Conservation (phyloP, 2,329 filamentous ascomycete species). For the Ceratocystis lukuohia region DNA sequence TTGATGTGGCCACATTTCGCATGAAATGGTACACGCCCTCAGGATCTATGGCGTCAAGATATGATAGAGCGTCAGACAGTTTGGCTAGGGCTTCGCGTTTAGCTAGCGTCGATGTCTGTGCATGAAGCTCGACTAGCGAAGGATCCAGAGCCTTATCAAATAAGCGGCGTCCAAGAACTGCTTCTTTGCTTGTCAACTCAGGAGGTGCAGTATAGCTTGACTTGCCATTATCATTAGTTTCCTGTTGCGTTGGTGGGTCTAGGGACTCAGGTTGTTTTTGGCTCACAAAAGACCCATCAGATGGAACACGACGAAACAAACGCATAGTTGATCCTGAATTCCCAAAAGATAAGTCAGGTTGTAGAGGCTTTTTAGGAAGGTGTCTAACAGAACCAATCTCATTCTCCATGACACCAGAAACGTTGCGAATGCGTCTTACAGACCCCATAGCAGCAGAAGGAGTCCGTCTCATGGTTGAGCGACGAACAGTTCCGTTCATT, state of each 20-base stretch:
- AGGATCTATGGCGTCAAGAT: slow-evolving; percentile 74
- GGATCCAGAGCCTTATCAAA: slow-evolving; percentile 74
- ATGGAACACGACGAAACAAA: slow-evolving; percentile 74
- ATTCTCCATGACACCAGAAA: slow-evolving; percentile 9
- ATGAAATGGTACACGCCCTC: slow-evolving; percentile 82
- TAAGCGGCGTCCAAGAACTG: slow-evolving; percentile 63
- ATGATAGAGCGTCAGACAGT: slow-evolving; percentile 73
- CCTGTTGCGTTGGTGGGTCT: slow-evolving; percentile 27
- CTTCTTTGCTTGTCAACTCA: slow-evolving; percentile 62
- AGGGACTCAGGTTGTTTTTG: slow-evolving; percentile 24
- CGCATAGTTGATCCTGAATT: slow-evolving; percentile 86
- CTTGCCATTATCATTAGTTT: neutral
- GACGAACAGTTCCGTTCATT: slow-evolving; percentile 42
- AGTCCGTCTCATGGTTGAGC: slow-evolving; percentile 34
- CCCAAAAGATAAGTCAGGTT: slow-evolving; percentile 82
- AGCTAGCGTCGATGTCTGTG: slow-evolving; percentile 52
- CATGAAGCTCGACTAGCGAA: slow-evolving; percentile 70
- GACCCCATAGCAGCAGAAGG: slow-evolving; percentile 16
- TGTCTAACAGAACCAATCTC: slow-evolving; percentile 18
- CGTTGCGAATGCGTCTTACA: slow-evolving; percentile 17
- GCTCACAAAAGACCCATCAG: slow-evolving; percentile 42
- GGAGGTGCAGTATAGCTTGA: slow-evolving; percentile 34
- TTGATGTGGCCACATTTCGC: slow-evolving; percentile 58
- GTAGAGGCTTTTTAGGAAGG: slow-evolving; percentile 42
- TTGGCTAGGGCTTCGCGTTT: slow-evolving; percentile 75